These are phyloP conservation scores for Oryza nivara DNA, from an alignment of 176 grass and related monocot genomes.

Conservation along the genomic window DNA sequence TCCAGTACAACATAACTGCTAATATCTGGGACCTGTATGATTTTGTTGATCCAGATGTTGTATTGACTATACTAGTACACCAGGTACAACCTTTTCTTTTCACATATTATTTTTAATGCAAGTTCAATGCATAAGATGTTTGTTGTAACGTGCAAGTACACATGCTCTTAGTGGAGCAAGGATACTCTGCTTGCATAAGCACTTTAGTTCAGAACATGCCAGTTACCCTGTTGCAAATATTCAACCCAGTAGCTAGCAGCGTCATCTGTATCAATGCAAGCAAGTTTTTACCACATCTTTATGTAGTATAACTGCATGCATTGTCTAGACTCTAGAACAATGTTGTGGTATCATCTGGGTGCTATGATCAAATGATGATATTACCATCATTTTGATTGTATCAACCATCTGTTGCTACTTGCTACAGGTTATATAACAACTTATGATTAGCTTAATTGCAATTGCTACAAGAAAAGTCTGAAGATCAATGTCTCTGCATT, in stretches of 20 bases:
- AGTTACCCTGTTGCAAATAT: background rate
- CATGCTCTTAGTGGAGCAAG: background rate
- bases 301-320: conserved; percentile 28
- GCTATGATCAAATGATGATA: background rate
- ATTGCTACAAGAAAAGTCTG: background rate
- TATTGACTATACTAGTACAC: conserved; percentile 89
- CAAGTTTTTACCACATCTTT: conserved; percentile 20
- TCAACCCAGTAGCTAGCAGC: background rate
- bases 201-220: conserved; percentile 8
- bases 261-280: background rate
- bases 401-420: conserved; percentile 3
- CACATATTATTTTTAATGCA: background rate
- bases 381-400: background rate
- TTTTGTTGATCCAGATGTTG: conserved; percentile 86
- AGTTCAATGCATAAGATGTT: conserved; percentile 25
- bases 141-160: conserved; percentile 30
- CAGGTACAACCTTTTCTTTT: conserved; percentile 61
- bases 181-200: background rate
- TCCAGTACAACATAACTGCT: conserved; percentile 75
- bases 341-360: background rate
- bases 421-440: conserved; percentile 7
- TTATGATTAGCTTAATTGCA: conserved; percentile 2
- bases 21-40: conserved; percentile 95
- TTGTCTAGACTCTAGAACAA: conserved; percentile 6
- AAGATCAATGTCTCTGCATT: background rate